Base-by-base conservation (phyloP, 129 eudicot species). In the Escallonia rubra region DNA sequence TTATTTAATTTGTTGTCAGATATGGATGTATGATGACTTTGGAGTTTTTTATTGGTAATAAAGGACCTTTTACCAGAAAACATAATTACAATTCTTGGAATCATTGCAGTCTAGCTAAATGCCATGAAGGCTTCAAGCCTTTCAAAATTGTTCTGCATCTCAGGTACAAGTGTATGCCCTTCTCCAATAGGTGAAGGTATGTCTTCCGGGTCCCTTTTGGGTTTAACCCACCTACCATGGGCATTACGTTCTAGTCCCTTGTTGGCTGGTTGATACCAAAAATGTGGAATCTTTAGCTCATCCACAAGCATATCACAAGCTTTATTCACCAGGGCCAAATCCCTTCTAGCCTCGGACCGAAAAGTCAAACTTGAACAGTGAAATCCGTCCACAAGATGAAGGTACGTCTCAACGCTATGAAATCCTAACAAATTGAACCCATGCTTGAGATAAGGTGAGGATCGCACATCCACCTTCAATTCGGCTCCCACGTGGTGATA, bases 401-500 rank as follows among this genome's bases (percentile, higher is more conserved):
- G 82, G 70, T 90, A 87, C 10, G 97, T 87, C 76, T 90, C 97
- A 0, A 82, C 83, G 76, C 79, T 82, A 67, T 90, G 97, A 48
- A 74, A 66, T 4, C 95, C 89, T 9, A 81, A 11, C 10, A 85
- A 65, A 44, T 90, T 83, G 9, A 87, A 70, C 63, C 86, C 80
- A 14, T 76, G 77, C 63, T 90, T 90, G 14, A 90, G 0, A 23
- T 23, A 23, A 23, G 34, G 34, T 23, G 34, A 23, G 34, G 34
- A 23, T 23, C 34, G 34, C 34, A 69, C 83, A 44, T 90, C 95
- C 3, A 90, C 82, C 79, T 80, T 85, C 66, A 87, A 13, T 70
- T 87, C 91, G 10, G 81, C 87, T 67, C 97, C 95, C 7, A 82
- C 97, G 45, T 90, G 97, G 15, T 88, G 78, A 76, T 90, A 90